Conservation (phyloP, 1,139 yeast species). For the Pichia sp. region DNA sequence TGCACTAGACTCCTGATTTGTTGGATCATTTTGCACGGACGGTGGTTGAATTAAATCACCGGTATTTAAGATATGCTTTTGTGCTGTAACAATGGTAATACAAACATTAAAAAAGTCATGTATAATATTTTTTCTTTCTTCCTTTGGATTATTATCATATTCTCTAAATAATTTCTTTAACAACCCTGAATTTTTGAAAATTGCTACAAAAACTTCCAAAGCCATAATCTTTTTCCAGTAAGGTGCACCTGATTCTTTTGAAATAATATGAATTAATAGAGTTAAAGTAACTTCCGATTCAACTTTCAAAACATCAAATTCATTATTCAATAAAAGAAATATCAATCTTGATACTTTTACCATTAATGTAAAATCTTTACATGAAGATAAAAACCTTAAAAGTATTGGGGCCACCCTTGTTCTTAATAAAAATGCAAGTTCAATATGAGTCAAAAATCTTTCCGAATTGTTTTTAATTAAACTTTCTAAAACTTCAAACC, state of each 20-base stretch:
- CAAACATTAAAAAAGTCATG: conserved; percentile 51
- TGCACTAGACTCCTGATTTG: background rate
- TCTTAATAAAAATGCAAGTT: conserved; percentile 59
- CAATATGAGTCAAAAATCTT: conserved; percentile 54
- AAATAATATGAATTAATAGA: conserved; percentile 59
- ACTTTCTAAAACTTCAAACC: conserved; percentile 76
- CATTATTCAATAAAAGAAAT: conserved; percentile 52
- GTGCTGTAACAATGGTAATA: conserved; percentile 31
- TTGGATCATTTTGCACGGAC: conserved; percentile 2
- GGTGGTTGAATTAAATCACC: conserved; percentile 33
- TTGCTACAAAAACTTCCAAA: conserved; percentile 60
- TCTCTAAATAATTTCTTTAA: conserved; percentile 49
- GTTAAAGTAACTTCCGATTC: conserved; percentile 81
- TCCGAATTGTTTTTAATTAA: conserved; percentile 48
- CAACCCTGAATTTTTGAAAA: conserved; percentile 51
- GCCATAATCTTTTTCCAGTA: conserved; percentile 70
- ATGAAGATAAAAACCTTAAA: conserved; percentile 57
- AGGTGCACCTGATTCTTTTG: conserved; percentile 43
- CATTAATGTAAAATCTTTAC: conserved; percentile 58
- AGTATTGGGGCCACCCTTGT: conserved; percentile 69
- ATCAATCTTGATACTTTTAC: conserved; percentile 72
- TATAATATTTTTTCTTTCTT: conserved; percentile 53
- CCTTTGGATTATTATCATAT: conserved; percentile 52
- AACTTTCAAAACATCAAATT: conserved; percentile 54
- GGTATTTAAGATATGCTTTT: conserved; percentile 34